phyloP scores from a whole-genome alignment of 2,329 filamentous ascomycete genomes.

The Berkeleyomyces basicola region DNA sequence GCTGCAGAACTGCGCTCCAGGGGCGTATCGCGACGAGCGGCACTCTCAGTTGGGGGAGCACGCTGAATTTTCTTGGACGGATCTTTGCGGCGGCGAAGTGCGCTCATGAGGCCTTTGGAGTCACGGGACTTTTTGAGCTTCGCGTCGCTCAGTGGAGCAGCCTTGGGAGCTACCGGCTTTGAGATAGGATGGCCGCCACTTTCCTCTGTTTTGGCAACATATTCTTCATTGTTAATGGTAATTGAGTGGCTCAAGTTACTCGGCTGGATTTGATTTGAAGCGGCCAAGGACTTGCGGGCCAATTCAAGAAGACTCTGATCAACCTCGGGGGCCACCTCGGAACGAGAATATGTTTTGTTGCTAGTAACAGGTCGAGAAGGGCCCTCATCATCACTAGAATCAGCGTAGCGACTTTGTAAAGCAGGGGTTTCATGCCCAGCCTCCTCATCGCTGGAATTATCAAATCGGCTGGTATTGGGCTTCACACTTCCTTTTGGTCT shows the following conservation, averaged over 20 bases:
- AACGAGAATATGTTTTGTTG: not conserved
- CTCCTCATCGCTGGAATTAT: constrained; percentile 55
- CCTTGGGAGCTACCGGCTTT: constrained; percentile 16
- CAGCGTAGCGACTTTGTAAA: constrained; percentile 36
- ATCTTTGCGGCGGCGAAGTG: constrained; percentile 46
- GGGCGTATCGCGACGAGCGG: constrained; percentile 43
- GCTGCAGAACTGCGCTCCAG: constrained; percentile 42
- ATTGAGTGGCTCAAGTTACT: constrained; percentile 16
- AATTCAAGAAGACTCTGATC: not conserved
- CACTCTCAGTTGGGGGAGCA: constrained; percentile 35
- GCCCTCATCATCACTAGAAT: constrained; percentile 46
- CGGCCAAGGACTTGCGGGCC: constrained; percentile 1
- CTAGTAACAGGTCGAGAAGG: not conserved
- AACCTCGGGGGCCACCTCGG: not conserved
- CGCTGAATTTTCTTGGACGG: constrained; percentile 36
- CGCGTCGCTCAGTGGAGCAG: constrained; percentile 15
- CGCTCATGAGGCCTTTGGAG: constrained; percentile 31
- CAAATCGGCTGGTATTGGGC: constrained; percentile 37
- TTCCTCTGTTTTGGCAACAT: not conserved
- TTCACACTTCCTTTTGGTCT: constrained; percentile 13
- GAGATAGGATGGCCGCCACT: not conserved
- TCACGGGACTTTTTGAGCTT: constrained; percentile 14
- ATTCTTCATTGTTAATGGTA: constrained; percentile 9
- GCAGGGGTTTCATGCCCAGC: constrained; percentile 16
- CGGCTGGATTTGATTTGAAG: not conserved